Percentiles rank a stretch among this genome's conserved stretches.
These are phyloP conservation scores for Penicillium rolfsii DNA, from an alignment of 2,329 filamentous ascomycete genomes.

Conservation along the genomic window DNA sequence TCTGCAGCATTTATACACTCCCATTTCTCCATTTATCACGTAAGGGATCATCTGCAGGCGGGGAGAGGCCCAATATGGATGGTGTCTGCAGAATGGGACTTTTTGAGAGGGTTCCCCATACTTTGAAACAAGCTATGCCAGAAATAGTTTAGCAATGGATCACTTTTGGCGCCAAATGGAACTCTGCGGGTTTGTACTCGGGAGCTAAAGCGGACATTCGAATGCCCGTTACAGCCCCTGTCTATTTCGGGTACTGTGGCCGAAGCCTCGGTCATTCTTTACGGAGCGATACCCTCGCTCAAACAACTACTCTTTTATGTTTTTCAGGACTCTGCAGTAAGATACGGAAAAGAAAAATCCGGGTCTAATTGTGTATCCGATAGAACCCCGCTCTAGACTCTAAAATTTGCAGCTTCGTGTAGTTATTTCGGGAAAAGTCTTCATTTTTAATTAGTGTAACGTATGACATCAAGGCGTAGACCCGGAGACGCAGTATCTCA, in stretches of 20 bases:
- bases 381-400: not conserved
- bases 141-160: not conserved
- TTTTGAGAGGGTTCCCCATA: not conserved
- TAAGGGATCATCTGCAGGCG: not conserved
- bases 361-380: not conserved
- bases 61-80: not conserved
- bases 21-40: not conserved
- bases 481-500: not conserved
- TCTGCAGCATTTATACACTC: not conserved
- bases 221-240: not conserved
- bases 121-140: not conserved
- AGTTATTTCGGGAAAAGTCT: not conserved
- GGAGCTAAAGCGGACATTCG: not conserved
- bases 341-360: not conserved
- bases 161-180: not conserved
- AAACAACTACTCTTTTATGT: not conserved
- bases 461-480: not conserved
- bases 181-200: not conserved
- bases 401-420: not conserved
- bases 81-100: not conserved
- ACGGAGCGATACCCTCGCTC: not conserved
- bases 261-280: not conserved
- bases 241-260: not conserved
- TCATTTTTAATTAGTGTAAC: not conserved
- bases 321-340: not conserved